These are phyloP conservation scores for Gentiana straminea DNA, from an alignment of 257 asterid genomes.

Conservation along the genomic window DNA sequence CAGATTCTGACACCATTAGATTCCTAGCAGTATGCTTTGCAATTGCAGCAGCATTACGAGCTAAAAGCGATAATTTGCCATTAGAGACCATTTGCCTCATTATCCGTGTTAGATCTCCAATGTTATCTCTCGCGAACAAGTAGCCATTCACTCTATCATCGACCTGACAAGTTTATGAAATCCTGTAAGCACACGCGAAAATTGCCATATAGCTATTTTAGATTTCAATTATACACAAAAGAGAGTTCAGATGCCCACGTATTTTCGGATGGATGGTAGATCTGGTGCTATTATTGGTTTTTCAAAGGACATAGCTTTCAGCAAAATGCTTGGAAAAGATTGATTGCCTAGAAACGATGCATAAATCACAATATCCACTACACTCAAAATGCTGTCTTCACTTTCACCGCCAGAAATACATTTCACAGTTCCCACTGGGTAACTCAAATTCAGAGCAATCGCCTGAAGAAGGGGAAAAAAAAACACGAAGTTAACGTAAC, in stretches of 20 bases:
- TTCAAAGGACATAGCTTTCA: constrained; percentile 77
- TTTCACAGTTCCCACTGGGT: constrained; percentile 61
- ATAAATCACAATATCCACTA: constrained; percentile 68
- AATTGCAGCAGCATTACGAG: constrained; percentile 46
- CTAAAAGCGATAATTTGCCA: constrained; percentile 63
- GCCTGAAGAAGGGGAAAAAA: constrained; percentile 30
- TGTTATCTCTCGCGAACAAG: constrained; percentile 57
- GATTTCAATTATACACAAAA: constrained; percentile 4
- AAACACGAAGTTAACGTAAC: background rate
- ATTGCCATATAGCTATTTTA: background rate
- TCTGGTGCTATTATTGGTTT: constrained; percentile 85
- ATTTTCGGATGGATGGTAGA: constrained; percentile 50
- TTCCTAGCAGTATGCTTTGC: constrained; percentile 63
- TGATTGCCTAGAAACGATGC: constrained; percentile 77
- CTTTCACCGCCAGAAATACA: constrained; percentile 31
- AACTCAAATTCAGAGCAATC: constrained; percentile 56
- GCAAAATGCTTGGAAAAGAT: constrained; percentile 63
- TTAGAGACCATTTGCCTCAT: constrained; percentile 57
- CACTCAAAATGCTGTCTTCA: constrained; percentile 31
- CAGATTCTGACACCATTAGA: constrained; percentile 70
- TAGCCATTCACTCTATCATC: constrained; percentile 67
- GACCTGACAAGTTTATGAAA: constrained; percentile 33
- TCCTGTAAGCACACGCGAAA: constrained; percentile 18
- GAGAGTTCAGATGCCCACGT: constrained; percentile 39
- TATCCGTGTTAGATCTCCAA: constrained; percentile 32